A percentile compares a stretch with the other conserved stretches of the same genome.
phyloP scores from a whole-genome alignment of 345 rosid genomes.

The Melastoma malabathricum region DNA sequence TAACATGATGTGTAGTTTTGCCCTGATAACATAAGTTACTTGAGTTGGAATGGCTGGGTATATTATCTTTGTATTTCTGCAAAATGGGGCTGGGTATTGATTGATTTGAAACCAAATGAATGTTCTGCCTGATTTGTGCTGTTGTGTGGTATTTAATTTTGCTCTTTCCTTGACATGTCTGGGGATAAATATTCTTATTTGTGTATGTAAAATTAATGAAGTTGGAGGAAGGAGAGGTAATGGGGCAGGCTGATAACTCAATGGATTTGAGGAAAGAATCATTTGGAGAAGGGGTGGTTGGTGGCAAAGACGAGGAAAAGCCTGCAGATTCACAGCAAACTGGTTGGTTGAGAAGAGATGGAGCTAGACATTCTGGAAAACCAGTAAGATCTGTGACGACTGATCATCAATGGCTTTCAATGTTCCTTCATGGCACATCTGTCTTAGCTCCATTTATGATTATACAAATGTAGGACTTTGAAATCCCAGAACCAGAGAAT shows the following conservation, averaged over 20 bases:
- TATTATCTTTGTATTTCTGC: too few species aligned
- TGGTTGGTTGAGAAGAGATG: slow-evolving; percentile 48
- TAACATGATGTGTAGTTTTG: too few species aligned
- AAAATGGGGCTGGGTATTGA: too few species aligned
- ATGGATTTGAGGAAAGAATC: slow-evolving; percentile 21
- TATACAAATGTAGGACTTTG: slow-evolving; percentile 26
- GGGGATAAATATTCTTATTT: background rate
- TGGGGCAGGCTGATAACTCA: slow-evolving; percentile 23
- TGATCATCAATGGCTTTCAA: slow-evolving; percentile 1
- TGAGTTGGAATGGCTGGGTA: too few species aligned
- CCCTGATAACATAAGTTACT: too few species aligned
- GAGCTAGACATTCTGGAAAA: slow-evolving; percentile 29
- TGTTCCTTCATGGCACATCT: background rate
- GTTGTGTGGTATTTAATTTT: background rate
- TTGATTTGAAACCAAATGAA: too few species aligned
- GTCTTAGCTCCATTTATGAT: slow-evolving; percentile 3
- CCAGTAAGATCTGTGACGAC: slow-evolving; percentile 23
- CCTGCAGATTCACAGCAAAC: slow-evolving; percentile 23
- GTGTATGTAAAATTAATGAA: slow-evolving; percentile 14
- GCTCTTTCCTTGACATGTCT: background rate
- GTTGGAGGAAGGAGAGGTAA: slow-evolving; percentile 65
- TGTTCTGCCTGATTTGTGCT: too few species aligned
- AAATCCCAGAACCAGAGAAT: slow-evolving; percentile 38
- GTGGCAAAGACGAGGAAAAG: slow-evolving; percentile 24
- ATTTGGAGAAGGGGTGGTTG: slow-evolving; percentile 18